Evolutionary conservation across 176 grass and related monocot genomes (phyloP).

Genomic region (Cymbopogon citratus): DNA sequence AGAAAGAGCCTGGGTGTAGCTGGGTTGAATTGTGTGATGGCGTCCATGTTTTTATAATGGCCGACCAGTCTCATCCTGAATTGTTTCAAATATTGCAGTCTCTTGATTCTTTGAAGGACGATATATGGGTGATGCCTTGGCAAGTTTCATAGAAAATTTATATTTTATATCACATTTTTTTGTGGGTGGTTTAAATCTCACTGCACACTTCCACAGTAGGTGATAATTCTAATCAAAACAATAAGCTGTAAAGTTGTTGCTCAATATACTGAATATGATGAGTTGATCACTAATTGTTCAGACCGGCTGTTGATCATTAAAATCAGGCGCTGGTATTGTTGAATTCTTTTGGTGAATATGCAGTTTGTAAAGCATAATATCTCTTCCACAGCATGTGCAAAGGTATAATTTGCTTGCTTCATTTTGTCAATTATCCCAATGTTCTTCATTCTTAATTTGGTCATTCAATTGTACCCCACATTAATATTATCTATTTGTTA

Average conservation of each 20-base stretch:
- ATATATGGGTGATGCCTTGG: neutral
- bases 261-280: neutral
- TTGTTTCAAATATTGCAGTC: neutral
- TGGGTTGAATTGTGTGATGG: too few relatives aligned
- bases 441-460: neutral
- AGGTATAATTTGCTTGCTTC: neutral
- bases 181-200: neutral
- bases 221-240: neutral
- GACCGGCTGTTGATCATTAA: neutral
- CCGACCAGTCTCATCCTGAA: too few relatives aligned
- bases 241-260: too few relatives aligned
- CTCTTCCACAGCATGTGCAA: neutral
- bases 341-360: neutral
- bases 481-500: neutral
- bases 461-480: neutral
- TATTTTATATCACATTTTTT: neutral
- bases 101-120: constrained; percentile 38
- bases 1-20: too few relatives aligned
- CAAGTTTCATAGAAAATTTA: neutral
- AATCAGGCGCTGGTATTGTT: neutral
- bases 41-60: too few relatives aligned
- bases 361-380: neutral
- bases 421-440: neutral
- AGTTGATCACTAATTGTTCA: neutral
- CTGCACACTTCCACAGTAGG: neutral